Base-by-base conservation (phyloP, 176 grass and related monocot species). In the Urochloa ruziziensis region DNA sequence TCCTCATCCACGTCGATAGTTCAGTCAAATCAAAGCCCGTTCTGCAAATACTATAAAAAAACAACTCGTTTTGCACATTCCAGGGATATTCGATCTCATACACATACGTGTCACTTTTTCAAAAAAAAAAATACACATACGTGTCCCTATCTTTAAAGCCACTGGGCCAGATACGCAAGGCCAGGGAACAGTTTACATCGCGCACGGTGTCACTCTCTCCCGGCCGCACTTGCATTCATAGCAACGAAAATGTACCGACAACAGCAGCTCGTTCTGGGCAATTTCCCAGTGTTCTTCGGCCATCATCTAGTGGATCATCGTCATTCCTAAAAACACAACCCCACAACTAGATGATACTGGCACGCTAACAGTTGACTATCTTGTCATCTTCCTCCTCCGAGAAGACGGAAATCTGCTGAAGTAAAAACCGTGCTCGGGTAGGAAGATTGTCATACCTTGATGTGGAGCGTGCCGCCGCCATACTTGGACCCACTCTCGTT, bases 381-480 rank as follows among this genome's bases (percentile, higher is more conserved):
- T 52, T 52, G 49, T 52, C 49, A 52, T 52, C 17, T 52, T 52
- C 49, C 49, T 52, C 49, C 49, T 7, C 65, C 21, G 65, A 42
- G 9, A 29, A 28, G 40, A 73, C 15, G 17, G 7, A 28, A 51
- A 52, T 57, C 11, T 46, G 43, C 43, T 14, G n/a, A n/a, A n/a
- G n/a, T n/a, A n/a, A 48, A 60, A 46, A 13, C 9, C 12, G 2
- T 3, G 39, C 21, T 25, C 13, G 14, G 42, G 39, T 1, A 11
- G 6, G n/a, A n/a, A n/a, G n/a, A n/a, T n/a, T n/a, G n/a, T n/a
- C 57, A 36, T 72, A 94, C 92, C 92, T 87, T 86, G 86, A 94
- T 73, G 10, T 89, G 92, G 64, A 94, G 58, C 7, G 88, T 94
- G 39, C 86, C 92, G 30, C 92, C 89, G 61, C 92, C 92, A 21